Base-by-base conservation (phyloP, 73 alveolate species). In the Breviolum minutum region DNA sequence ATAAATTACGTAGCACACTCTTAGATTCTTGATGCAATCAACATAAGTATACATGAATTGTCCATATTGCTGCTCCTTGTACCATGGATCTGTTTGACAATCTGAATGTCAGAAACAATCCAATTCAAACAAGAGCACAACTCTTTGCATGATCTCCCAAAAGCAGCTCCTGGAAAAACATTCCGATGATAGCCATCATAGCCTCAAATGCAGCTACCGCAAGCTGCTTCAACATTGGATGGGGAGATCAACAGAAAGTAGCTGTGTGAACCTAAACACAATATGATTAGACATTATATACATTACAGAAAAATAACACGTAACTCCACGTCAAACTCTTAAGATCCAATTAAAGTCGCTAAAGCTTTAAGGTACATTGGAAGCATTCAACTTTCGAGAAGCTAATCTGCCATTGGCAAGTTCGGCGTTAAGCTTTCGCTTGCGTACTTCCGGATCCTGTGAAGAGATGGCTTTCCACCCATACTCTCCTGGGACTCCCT, bases 351-450 rank as follows among this genome's bases (percentile, higher is more conserved):
- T 0, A 40, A 40, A 40, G 3, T 40, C 54, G 3, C 54, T 40
- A 3, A 40, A 2, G 54, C 3, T 40, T 40, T 40, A 40, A 40
- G 54, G 54, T 40, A 40, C 54, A 40, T 40, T 40, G 0, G 54
- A 40, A 22, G n/a, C 24, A 22, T 68, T 40, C 54, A 40, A 40
- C 54, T 0, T 40, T 40, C 54, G 54, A 40, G 54, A 40, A 40
- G 54, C 54, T 40, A 85, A 61, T 17, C 94, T 73, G 27, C 94
- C 94, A 27, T 85, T 85, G 94, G 94, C 94, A 20, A 85, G 94
- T 63, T 85, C 94, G 61, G 94, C 94, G 48, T 26, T 85, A 54
- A 85, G 94, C 94, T 85, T 85, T 16, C 62, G 48, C 94, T 61
- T 85, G 48, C 77, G 74, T 14, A n/a, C 48, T 76, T 85, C 94